Conservation (phyloP, 1,139 yeast species). For the Candida sp. region DNA sequence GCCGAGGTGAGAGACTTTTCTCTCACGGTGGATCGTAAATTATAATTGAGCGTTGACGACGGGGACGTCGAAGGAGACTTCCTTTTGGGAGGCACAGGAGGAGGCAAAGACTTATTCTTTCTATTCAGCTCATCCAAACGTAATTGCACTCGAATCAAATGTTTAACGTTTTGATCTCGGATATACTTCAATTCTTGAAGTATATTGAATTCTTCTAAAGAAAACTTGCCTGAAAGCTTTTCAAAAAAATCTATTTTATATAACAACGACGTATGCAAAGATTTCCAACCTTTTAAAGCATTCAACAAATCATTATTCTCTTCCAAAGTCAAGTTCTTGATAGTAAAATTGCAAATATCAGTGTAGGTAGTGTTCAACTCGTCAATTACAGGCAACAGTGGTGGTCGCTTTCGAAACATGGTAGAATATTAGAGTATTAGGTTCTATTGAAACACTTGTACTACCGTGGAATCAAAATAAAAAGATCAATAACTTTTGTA, state of each 20-base stretch:
- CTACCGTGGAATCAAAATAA: too few species aligned
- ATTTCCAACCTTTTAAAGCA: conserved; percentile 71
- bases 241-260: conserved; percentile 56
- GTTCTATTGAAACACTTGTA: too few species aligned
- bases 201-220: conserved; percentile 40
- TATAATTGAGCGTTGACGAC: conserved; percentile 6
- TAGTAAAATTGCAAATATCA: conserved; percentile 56
- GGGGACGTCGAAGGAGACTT: conserved; percentile 12
- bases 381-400: conserved; percentile 48
- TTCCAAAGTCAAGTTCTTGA: conserved; percentile 55
- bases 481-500: too few species aligned
- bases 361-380: conserved; percentile 60
- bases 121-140: conserved; percentile 36
- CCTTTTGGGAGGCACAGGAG: conserved; percentile 5
- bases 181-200: conserved; percentile 45
- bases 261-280: conserved; percentile 57
- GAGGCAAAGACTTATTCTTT: conserved; percentile 11
- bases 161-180: conserved; percentile 50
- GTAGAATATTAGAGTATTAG: too few species aligned
- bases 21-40: conserved; percentile 7
- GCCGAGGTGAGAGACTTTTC: conserved; percentile 21
- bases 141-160: conserved; percentile 41
- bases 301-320: conserved; percentile 49
- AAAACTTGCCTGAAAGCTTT: conserved; percentile 30
- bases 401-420: conserved; percentile 55